phyloP scores from a whole-genome alignment of 805 yeast genomes.

The Candida broadrunensis region DNA sequence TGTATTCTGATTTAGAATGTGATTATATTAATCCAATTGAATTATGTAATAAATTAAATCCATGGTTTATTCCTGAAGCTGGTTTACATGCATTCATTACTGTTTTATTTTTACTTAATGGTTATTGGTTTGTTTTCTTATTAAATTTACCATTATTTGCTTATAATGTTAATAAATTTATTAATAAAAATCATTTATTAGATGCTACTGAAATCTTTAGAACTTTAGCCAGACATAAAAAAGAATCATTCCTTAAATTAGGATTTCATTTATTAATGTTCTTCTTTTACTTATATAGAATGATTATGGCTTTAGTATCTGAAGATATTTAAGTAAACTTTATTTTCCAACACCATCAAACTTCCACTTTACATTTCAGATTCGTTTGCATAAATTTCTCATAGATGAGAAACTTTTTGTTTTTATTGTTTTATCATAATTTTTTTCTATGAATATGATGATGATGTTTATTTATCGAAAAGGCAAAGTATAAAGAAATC shows the following conservation, averaged over 20 bases:
- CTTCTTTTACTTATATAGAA: slow-evolving; percentile 92
- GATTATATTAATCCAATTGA: slow-evolving; percentile 98
- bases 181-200: slow-evolving; percentile 76
- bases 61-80: slow-evolving; percentile 88
- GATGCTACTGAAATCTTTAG: slow-evolving; percentile 98
- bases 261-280: slow-evolving; percentile 90
- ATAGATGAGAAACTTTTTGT: no score
- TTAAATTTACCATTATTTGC: slow-evolving; percentile 81
- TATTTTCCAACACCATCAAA: no score
- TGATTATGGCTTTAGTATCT: slow-evolving; percentile 88
- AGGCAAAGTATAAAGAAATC: no score
- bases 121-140: slow-evolving; percentile 88
- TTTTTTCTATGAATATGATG: no score
- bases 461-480: no score
- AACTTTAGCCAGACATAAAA: slow-evolving; percentile 88
- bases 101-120: slow-evolving; percentile 70
- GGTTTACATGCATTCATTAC: slow-evolving; percentile 73
- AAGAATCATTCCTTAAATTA: slow-evolving; percentile 84
- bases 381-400: no score
- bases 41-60: slow-evolving; percentile 88
- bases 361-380: no score
- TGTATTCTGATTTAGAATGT: slow-evolving; percentile 92
- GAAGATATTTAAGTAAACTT: slow-evolving; percentile 34
- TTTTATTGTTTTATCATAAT: no score
- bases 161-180: slow-evolving; percentile 76